phyloP scores from a whole-genome alignment of 345 rosid species.

The Eutrema yunnanense region DNA sequence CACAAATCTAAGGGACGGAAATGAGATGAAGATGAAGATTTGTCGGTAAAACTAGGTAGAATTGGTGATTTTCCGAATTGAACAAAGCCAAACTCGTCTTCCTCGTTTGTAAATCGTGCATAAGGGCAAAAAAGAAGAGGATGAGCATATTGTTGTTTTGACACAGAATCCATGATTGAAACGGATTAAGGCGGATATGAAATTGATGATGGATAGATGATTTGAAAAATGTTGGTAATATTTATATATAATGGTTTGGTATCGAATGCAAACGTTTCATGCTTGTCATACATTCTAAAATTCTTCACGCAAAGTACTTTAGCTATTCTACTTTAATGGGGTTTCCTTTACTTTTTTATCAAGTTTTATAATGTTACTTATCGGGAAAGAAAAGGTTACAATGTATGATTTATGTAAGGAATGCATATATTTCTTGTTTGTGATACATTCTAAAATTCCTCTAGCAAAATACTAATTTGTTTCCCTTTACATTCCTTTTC shows the following conservation, averaged over 20 bases:
- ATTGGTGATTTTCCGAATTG: neutral
- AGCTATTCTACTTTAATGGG: neutral
- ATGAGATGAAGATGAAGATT: neutral
- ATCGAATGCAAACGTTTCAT: neutral
- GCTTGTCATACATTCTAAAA: neutral
- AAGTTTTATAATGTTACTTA: too few relatives aligned
- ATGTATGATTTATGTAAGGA: too few relatives aligned
- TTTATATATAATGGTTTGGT: neutral
- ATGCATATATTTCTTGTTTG: neutral
- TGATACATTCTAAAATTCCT: neutral
- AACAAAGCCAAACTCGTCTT: neutral
- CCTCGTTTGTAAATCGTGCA: neutral
- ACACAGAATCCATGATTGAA: neutral
- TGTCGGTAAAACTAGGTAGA: too few relatives aligned
- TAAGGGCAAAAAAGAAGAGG: too few relatives aligned
- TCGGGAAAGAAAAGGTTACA: too few relatives aligned
- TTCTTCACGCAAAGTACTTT: neutral
- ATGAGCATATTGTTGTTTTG: neutral
- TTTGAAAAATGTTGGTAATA: neutral
- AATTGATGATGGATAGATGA: neutral
- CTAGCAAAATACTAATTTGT: neutral
- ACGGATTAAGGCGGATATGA: neutral
- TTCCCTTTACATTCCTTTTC: neutral
- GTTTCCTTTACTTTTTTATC: too few relatives aligned
- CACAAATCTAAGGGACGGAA: neutral